Conservation (phyloP, 129 eudicot species). For the Silybum marianum region DNA sequence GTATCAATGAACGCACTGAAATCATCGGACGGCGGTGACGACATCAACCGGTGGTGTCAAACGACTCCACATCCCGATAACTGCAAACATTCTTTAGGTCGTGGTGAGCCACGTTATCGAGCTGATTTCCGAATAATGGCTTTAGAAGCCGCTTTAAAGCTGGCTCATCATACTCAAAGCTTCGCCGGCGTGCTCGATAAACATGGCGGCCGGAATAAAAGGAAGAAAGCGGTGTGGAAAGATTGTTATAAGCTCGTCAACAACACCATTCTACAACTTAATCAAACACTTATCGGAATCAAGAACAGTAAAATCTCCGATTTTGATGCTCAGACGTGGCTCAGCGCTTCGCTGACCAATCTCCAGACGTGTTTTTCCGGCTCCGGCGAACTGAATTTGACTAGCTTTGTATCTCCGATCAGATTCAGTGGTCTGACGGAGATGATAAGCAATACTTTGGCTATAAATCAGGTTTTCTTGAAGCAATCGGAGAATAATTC, state of each 20-base stretch:
- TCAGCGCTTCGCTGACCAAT: constrained; percentile 66
- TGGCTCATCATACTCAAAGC: constrained; percentile 31
- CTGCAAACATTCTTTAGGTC: constrained; percentile 48
- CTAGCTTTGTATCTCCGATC: constrained; percentile 38
- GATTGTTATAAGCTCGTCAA: constrained; percentile 56
- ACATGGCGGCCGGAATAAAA: constrained; percentile 40
- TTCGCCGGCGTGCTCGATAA: constrained; percentile 30
- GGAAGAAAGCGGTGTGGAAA: constrained; percentile 51
- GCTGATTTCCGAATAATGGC: constrained; percentile 47
- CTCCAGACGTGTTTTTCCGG: constrained; percentile 66
- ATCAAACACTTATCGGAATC: constrained; percentile 39
- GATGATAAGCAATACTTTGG: constrained; percentile 42
- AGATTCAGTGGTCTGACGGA: constrained; percentile 42
- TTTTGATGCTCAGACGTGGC: constrained; percentile 65
- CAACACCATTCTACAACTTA: constrained; percentile 46
- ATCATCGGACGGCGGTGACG: neutral
- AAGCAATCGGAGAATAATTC: constrained; percentile 20
- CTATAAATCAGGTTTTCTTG: constrained; percentile 29
- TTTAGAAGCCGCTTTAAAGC: constrained; percentile 43
- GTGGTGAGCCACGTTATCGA: constrained; percentile 26
- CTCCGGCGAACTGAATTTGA: constrained; percentile 44
- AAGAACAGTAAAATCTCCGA: constrained; percentile 33
- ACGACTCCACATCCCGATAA: constrained; percentile 63
- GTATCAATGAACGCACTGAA: neutral
- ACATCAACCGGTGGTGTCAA: constrained; percentile 56